Evolutionary conservation across 805 yeast species (phyloP), one percentile per base, ranked within the genome.

Genomic region (Diddensiella transvaalensis): DNA sequence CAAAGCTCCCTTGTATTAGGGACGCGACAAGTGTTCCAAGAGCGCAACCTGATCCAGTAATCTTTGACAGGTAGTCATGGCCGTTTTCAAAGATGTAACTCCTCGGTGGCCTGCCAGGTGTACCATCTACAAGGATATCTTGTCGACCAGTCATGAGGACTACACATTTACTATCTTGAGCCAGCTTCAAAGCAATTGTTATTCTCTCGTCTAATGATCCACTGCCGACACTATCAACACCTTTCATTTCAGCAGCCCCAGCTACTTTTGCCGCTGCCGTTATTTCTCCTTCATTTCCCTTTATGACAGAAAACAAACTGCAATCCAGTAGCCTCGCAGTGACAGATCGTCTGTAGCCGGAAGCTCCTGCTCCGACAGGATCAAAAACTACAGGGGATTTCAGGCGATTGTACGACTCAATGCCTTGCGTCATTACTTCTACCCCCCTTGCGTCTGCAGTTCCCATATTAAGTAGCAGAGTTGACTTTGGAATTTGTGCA

Each of bases 311-410:
- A 73, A 75, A 58, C 74, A 76, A 40, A 1, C 87, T 88, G 10
- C 72, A 63, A 32, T 80, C 71, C 26, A 89, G 63, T 6, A 88
- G 57, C 0, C 62, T 60, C 22, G 69, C 62, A 44, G 81, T 76
- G 15, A 80, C 69, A 2, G 65, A 58, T 35, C 69, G 68, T 50
- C 97, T 73, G 3, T 78, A 74, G 2, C 60, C 48, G 0, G 96
- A 75, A 0, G 96, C 96, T 22, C 96, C 96, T 35, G 83, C 87
- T 0, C 89, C 97, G n/a, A 89, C 96, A 0, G 96, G 97, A 63
- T 89, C 97, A 56, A 85, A 82, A 0, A 89, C 78, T 26, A 89
- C 75, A 2, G 87, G 90, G 40, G 74, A 71, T 2, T 77, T 77
- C 11, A 63, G 56, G 11, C 59, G 61, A 60, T 83, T 84, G 62